phyloP scores from a whole-genome alignment of 2,329 filamentous ascomycete genomes.

The Aspergillus unguis region DNA sequence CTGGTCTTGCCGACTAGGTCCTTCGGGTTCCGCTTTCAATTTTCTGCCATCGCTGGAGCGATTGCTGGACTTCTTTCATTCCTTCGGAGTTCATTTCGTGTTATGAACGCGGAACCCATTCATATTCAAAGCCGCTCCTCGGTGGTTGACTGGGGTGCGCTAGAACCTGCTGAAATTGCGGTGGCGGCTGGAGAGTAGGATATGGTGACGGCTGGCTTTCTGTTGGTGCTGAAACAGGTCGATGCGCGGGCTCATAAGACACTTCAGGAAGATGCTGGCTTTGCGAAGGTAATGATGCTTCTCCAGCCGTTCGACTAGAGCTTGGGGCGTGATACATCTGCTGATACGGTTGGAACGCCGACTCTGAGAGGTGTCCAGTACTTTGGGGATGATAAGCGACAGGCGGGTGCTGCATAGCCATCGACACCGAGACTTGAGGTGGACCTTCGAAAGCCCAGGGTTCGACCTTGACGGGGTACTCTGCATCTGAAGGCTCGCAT shows the following conservation, averaged over 20 bases:
- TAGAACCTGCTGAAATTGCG: constrained; percentile 13
- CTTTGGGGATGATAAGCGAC: constrained; percentile 19
- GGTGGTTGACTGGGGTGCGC: constrained; percentile 11
- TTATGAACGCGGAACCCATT: constrained; percentile 20
- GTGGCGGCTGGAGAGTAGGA: constrained; percentile 12
- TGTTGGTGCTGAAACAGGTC: constrained; percentile 22
- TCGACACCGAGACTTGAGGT: constrained; percentile 15
- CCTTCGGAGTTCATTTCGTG: neutral
- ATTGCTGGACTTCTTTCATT: neutral
- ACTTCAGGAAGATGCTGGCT: constrained; percentile 13
- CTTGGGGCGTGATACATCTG: constrained; percentile 17
- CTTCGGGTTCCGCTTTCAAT: neutral
- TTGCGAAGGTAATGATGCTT: constrained; percentile 10
- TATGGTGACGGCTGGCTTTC: constrained; percentile 17
- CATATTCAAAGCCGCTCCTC: constrained; percentile 17
- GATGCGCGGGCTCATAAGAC: constrained; percentile 17
- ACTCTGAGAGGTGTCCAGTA: constrained; percentile 15
- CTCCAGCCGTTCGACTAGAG: constrained; percentile 14
- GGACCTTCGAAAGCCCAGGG: constrained; percentile 20
- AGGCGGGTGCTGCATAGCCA: constrained; percentile 19
- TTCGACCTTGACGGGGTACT: constrained; percentile 26
- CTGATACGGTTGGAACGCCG: constrained; percentile 20
- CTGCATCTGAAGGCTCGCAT: constrained; percentile 27
- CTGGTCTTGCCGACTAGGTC: too few species aligned
- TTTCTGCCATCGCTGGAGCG: neutral